phyloP scores from a whole-genome alignment of 148 eudicot species.

The Rheum nobile region DNA sequence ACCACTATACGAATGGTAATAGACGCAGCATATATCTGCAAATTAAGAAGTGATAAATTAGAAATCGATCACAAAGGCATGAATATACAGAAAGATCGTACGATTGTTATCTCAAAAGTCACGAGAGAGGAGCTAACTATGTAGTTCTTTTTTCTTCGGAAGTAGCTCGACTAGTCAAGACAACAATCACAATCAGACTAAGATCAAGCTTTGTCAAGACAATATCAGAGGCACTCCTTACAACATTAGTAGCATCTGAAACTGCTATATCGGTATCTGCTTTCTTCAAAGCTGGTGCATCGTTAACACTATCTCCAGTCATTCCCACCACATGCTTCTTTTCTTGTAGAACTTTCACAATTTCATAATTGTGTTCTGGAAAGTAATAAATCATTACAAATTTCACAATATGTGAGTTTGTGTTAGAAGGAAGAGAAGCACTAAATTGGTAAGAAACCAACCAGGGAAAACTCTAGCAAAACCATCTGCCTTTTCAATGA shows the following conservation, averaged over 20 bases:
- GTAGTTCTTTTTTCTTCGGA: conserved; percentile 67
- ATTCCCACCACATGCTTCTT: conserved; percentile 60
- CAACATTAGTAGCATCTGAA: conserved; percentile 66
- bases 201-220: conserved; percentile 66
- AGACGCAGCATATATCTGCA: conserved; percentile 69
- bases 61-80: not conserved
- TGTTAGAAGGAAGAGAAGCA: not conserved
- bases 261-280: conserved; percentile 76
- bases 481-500: conserved; percentile 57
- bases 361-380: conserved; percentile 57
- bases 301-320: conserved; percentile 72
- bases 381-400: not conserved
- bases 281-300: conserved; percentile 66
- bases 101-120: not conserved
- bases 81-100: too few species aligned
- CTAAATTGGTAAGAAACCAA: conserved; percentile 4
- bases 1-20: conserved; percentile 76
- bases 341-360: conserved; percentile 56
- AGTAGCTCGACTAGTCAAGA: conserved; percentile 64
- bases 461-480: conserved; percentile 70
- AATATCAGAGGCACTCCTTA: conserved; percentile 59
- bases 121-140: conserved; percentile 21
- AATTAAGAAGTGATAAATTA: not conserved
- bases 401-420: not conserved
- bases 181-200: conserved; percentile 56